These are phyloP conservation scores for Ophiognomonia clavigignenti-juglandacearum DNA, from an alignment of 2,329 filamentous ascomycete genomes.

Conservation along the genomic window DNA sequence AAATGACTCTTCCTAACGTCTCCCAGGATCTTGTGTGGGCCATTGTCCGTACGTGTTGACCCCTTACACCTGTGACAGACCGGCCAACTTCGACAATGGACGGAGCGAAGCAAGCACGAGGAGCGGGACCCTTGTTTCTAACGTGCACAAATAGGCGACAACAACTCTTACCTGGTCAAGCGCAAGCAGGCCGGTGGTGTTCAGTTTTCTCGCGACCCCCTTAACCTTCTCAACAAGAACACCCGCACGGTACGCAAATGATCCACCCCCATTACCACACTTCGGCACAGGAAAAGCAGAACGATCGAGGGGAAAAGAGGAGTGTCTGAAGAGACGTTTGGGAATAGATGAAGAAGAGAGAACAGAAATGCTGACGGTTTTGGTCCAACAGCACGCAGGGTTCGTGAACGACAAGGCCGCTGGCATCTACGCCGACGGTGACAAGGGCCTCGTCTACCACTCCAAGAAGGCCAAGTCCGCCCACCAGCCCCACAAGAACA, in stretches of 20 bases:
- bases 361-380: slow-evolving; percentile 29
- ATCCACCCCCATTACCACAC: too few relatives aligned
- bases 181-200: slow-evolving; percentile 72
- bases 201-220: slow-evolving; percentile 88
- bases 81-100: neutral
- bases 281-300: neutral
- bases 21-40: slow-evolving; percentile 93
- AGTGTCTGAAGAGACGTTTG: too few relatives aligned
- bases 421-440: slow-evolving; percentile 69
- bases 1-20: slow-evolving; percentile 66
- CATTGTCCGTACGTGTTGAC: slow-evolving; percentile 73
- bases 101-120: neutral
- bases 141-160: slow-evolving; percentile 57
- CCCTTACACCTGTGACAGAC: neutral
- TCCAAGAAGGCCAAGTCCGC: slow-evolving; percentile 75
- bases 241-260: slow-evolving; percentile 80
- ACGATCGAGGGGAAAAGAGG: too few relatives aligned
- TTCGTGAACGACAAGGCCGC: slow-evolving; percentile 93
- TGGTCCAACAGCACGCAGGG: slow-evolving; percentile 66
- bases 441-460: slow-evolving; percentile 74
- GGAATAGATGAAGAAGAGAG: neutral
- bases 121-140: slow-evolving; percentile 11
- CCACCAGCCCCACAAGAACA: slow-evolving; percentile 67
- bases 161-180: slow-evolving; percentile 92
- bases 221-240: slow-evolving; percentile 91